These are phyloP conservation scores for Escallonia rubra DNA, from an alignment of 129 eudicot species.

Conservation along the genomic window DNA sequence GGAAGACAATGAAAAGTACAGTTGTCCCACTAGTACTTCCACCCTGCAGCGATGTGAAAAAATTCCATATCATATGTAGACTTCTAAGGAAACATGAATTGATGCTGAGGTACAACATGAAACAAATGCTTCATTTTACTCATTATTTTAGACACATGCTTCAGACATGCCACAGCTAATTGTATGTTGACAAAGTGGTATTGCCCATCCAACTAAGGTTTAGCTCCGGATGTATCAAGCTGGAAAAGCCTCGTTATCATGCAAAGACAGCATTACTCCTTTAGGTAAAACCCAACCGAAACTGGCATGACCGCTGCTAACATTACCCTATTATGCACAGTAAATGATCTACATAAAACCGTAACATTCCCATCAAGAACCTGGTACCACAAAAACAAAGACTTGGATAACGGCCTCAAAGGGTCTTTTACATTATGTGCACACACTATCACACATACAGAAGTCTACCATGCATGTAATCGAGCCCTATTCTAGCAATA, in stretches of 20 bases:
- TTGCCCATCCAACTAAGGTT: neutral
- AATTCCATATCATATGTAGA: neutral
- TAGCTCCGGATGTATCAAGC: neutral
- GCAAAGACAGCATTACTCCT: neutral
- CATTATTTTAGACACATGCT: neutral
- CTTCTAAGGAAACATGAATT: neutral
- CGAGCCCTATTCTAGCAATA: no score
- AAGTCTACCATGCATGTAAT: no score
- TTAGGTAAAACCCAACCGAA: neutral
- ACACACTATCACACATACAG: no score
- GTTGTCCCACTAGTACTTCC: conserved; percentile 89
- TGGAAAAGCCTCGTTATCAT: neutral
- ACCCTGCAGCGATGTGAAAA: conserved; percentile 47
- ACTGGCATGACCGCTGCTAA: no score
- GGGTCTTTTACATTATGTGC: no score
- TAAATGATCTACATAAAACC: no score
- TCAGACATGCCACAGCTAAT: neutral
- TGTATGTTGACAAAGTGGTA: neutral
- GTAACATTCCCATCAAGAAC: no score
- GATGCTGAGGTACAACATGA: neutral
- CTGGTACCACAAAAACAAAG: no score
- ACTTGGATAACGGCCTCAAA: no score
- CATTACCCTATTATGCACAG: neutral
- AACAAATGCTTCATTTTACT: neutral
- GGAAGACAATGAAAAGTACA: conserved; percentile 66